A percentile compares a stretch with the other conserved stretches of the same genome.
These are phyloP conservation scores for Lasiosphaeria miniovina DNA, from an alignment of 495 filamentous ascomycete species.

Conservation along the genomic window DNA sequence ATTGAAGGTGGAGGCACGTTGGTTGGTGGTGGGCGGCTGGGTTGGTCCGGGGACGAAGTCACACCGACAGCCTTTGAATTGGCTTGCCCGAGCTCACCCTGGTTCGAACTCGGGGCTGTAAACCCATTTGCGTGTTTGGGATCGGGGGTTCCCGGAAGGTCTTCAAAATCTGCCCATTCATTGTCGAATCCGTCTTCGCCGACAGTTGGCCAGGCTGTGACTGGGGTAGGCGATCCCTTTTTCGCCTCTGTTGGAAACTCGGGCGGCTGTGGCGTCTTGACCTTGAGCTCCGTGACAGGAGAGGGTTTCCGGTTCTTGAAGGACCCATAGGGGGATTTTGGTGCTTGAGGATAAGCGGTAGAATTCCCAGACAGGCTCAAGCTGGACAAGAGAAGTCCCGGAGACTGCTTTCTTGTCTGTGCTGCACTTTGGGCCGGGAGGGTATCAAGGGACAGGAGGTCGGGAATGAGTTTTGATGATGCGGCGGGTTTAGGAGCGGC, in stretches of 20 bases:
- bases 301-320: slow-evolving; percentile 51
- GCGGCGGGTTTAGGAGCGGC: slow-evolving; percentile 6
- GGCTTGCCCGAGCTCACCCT: slow-evolving; percentile 11
- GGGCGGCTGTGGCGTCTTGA: slow-evolving; percentile 38
- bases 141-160: slow-evolving; percentile 30
- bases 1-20: slow-evolving; percentile 88
- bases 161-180: slow-evolving; percentile 60
- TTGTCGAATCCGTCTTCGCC: slow-evolving; percentile 41
- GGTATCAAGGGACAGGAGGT: slow-evolving; percentile 19
- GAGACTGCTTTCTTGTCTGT: slow-evolving; percentile 28
- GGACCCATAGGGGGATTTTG: slow-evolving; percentile 47
- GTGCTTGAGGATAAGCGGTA: slow-evolving; percentile 38
- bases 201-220: slow-evolving; percentile 46
- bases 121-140: slow-evolving; percentile 16
- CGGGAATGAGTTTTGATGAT: slow-evolving; percentile 4
- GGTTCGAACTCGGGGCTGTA: neutral
- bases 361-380: slow-evolving; percentile 13
- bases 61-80: slow-evolving; percentile 7
- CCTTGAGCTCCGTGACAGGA: slow-evolving; percentile 34
- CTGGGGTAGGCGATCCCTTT: slow-evolving; percentile 34
- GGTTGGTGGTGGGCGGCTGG: slow-evolving; percentile 58
- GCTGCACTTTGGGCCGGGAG: slow-evolving; percentile 7
- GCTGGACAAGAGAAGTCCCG: slow-evolving; percentile 28
- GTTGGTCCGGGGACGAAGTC: neutral
- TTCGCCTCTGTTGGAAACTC: slow-evolving; percentile 30